These are phyloP conservation scores for Gnomoniopsis smithogilvyi DNA, from an alignment of 2,329 filamentous ascomycete species.

Conservation along the genomic window DNA sequence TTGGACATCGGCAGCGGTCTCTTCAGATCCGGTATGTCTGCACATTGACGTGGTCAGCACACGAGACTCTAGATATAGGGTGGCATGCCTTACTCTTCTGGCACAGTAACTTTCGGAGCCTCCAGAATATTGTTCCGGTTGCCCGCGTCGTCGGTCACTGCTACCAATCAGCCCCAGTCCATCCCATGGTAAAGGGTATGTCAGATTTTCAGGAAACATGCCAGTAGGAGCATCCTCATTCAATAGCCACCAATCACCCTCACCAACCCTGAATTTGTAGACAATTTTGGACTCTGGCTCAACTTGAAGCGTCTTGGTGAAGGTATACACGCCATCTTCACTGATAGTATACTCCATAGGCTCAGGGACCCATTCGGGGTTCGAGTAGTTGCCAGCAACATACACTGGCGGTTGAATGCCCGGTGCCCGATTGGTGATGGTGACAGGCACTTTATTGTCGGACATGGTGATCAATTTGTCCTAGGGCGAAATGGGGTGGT, in stretches of 20 bases:
- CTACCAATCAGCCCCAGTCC: background rate
- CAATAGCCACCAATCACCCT: constrained; percentile 67
- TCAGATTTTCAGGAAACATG: constrained; percentile 31
- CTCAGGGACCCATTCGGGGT: constrained; percentile 62
- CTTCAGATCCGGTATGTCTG: background rate
- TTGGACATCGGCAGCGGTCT: background rate
- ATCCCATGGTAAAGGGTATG: background rate
- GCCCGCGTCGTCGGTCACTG: constrained; percentile 40
- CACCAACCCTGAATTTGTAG: constrained; percentile 71
- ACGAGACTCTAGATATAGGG: background rate
- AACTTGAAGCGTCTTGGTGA: constrained; percentile 53
- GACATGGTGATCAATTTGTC: constrained; percentile 28
- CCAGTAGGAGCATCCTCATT: constrained; percentile 60
- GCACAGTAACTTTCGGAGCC: constrained; percentile 22
- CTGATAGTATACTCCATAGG: constrained; percentile 60
- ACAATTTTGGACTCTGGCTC: constrained; percentile 59
- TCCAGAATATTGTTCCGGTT: constrained; percentile 47
- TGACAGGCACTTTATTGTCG: constrained; percentile 40
- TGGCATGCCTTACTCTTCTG: background rate
- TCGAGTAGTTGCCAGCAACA: constrained; percentile 66
- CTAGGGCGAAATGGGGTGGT: background rate
- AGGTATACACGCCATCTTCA: constrained; percentile 53
- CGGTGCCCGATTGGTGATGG: constrained; percentile 58
- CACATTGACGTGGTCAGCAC: background rate
- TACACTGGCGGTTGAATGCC: constrained; percentile 66